Conservation (phyloP, 2,329 filamentous ascomycete species). For the Penicillium palitans region DNA sequence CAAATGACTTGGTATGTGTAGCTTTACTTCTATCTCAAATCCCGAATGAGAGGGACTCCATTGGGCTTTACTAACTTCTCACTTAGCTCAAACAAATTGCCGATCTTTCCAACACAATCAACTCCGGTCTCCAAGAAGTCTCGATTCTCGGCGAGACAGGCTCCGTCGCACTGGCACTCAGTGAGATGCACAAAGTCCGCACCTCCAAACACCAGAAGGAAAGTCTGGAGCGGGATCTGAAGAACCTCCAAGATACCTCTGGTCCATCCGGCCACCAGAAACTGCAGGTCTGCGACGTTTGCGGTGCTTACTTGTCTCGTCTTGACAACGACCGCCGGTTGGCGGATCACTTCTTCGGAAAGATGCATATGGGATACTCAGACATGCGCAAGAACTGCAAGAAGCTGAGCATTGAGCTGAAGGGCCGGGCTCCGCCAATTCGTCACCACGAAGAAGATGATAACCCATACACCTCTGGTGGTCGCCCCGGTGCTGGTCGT, state of each 20-base stretch:
- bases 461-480: conserved; percentile 51
- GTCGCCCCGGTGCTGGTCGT: conserved; percentile 44
- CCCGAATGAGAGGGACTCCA: no score
- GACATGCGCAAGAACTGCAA: conserved; percentile 96
- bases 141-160: conserved; percentile 79
- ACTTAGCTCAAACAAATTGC: conserved; percentile 75
- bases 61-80: neutral
- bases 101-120: conserved; percentile 75
- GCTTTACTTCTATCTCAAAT: neutral
- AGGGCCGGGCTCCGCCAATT: conserved; percentile 64
- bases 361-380: conserved; percentile 98
- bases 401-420: conserved; percentile 80
- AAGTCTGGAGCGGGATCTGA: conserved; percentile 83
- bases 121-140: conserved; percentile 80
- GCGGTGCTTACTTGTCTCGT: conserved; percentile 87
- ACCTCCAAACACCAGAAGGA: conserved; percentile 78
- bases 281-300: conserved; percentile 97
- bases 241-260: conserved; percentile 84
- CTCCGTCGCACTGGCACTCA: conserved; percentile 76
- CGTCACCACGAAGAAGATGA: conserved; percentile 58
- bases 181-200: conserved; percentile 83
- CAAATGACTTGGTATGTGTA: conserved; percentile 69
- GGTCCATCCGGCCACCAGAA: conserved; percentile 96
- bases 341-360: conserved; percentile 97
- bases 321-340: conserved; percentile 92